Evolutionary conservation across 192 early-diverging fungal genomes (phyloP).

Genomic region (Backusella psychrophila): DNA sequence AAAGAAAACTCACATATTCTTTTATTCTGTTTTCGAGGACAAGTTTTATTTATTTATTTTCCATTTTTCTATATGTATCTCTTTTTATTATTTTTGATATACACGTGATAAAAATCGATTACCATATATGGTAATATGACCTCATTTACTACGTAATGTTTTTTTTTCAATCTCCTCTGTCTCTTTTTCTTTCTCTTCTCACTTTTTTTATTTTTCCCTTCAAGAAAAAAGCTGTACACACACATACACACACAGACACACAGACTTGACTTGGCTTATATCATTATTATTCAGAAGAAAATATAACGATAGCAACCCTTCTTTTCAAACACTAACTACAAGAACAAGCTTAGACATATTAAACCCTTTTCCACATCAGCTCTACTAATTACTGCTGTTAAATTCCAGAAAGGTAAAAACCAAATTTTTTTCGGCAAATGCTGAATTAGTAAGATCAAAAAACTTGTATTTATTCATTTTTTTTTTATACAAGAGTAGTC

Average conservation of each 20-base stretch:
- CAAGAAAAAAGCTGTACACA: not conserved
- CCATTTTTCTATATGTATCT: not conserved
- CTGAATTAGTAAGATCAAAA: not conserved
- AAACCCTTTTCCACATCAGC: not conserved
- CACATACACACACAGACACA: not conserved
- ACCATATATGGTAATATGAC: not conserved
- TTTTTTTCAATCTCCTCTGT: slow-evolving; percentile 3
- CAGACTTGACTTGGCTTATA: not conserved
- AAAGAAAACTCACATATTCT: not conserved
- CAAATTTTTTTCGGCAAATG: not conserved
- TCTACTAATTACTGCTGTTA: not conserved
- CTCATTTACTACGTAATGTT: slow-evolving; percentile 7
- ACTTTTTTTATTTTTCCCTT: not conserved
- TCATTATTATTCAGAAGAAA: not conserved
- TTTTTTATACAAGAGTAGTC: not conserved
- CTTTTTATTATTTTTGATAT: not conserved
- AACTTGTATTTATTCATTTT: not conserved
- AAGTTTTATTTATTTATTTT: not conserved
- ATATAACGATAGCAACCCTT: not conserved
- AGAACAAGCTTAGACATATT: not conserved
- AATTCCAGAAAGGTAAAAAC: not conserved
- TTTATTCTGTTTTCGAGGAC: not conserved
- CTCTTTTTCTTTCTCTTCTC: not conserved
- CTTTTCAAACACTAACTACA: not conserved
- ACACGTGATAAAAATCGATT: not conserved